Conservation (phyloP, 169 alveolate genomes). For the Perkinsus olseni region DNA sequence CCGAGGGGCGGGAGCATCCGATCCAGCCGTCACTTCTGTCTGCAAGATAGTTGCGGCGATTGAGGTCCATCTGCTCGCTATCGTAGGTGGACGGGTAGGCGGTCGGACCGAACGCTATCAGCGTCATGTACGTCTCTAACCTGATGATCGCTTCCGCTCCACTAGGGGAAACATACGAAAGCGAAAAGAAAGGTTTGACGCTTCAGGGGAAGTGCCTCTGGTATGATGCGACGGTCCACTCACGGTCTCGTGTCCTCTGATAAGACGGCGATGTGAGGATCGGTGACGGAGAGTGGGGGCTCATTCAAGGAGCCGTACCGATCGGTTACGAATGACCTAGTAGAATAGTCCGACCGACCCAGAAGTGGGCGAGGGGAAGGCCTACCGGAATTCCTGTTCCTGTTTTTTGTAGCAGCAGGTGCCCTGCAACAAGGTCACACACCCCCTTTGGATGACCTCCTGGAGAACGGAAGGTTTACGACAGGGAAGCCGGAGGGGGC, state of each 20-base stretch:
- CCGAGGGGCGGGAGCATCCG: neutral
- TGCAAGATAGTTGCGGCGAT: neutral
- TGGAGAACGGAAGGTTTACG: neutral
- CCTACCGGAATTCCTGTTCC: neutral
- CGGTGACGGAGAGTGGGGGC: neutral
- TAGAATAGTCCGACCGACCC: too few relatives aligned
- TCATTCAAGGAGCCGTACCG: neutral
- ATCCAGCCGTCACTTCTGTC: neutral
- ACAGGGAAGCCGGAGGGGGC: too few relatives aligned
- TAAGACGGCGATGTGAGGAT: neutral
- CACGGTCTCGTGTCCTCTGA: neutral
- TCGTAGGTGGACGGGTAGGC: neutral
- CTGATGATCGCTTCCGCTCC: neutral
- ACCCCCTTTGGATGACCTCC: neutral
- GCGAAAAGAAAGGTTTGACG: too few relatives aligned
- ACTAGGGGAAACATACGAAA: too few relatives aligned
- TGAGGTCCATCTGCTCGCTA: neutral
- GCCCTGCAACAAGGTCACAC: neutral
- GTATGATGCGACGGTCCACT: neutral
- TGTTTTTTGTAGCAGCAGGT: neutral
- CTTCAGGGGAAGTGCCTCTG: too few relatives aligned
- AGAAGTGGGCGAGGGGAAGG: neutral
- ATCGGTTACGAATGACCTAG: neutral
- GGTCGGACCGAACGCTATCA: neutral
- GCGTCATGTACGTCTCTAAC: neutral